These are phyloP conservation scores for Phytophthora palmivora DNA, from an alignment of 352 stramenopile genomes.

Conservation along the genomic window DNA sequence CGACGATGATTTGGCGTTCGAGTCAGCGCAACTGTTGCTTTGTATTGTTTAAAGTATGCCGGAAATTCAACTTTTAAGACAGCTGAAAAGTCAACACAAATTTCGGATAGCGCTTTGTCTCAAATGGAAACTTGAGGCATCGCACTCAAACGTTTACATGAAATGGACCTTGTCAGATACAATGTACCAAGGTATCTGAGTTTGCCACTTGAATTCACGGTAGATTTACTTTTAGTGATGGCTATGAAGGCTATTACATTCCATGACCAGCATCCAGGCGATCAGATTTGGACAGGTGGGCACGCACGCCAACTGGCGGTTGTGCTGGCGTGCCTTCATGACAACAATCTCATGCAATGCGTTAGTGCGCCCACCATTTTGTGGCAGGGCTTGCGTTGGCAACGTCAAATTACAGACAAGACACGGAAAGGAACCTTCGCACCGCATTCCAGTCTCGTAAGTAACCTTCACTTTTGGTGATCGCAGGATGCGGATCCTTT, in stretches of 20 bases:
- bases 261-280: too few relatives aligned
- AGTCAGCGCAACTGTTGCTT: conserved; percentile 28
- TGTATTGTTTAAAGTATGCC: neutral
- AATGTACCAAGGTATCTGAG: too few relatives aligned
- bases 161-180: too few relatives aligned
- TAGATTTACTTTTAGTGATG: too few relatives aligned
- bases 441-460: too few relatives aligned
- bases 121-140: neutral
- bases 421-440: conserved; percentile 13
- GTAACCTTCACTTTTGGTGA: conserved; percentile 19
- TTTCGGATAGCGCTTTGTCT: neutral
- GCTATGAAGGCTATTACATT: too few relatives aligned
- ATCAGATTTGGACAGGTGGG: neutral
- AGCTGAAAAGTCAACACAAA: neutral
- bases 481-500: conserved; percentile 9
- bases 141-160: neutral
- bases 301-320: neutral
- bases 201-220: too few relatives aligned
- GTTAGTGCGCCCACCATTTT: conserved; percentile 5
- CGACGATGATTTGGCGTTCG: conserved; percentile 26
- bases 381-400: neutral
- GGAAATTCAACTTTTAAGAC: neutral
- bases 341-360: neutral
- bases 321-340: too few relatives aligned
- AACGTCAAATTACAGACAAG: conserved; percentile 20